A percentile compares a stretch with the other conserved stretches of the same genome.
Conservation (phyloP, 2,329 filamentous ascomycete genomes). For the Fusarium sp. region DNA sequence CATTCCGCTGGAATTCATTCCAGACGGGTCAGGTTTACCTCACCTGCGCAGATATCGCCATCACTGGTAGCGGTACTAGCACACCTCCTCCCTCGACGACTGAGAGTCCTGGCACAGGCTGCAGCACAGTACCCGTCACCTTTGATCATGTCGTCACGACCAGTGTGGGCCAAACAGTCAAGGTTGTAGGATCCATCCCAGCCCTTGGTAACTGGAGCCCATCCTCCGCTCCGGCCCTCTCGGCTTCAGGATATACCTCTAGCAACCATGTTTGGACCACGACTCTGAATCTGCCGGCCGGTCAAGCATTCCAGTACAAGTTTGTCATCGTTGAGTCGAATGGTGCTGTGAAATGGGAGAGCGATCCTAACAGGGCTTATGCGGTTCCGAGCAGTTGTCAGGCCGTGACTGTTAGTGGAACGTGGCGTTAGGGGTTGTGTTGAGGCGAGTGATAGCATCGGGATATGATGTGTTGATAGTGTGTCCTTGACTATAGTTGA, state of each 20-base stretch:
- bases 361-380: conserved; percentile 58
- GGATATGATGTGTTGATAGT: not conserved
- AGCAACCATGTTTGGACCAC: conserved; percentile 67
- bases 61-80: conserved; percentile 41
- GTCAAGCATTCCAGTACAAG: conserved; percentile 67
- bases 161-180: conserved; percentile 63
- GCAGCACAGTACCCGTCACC: conserved; percentile 51
- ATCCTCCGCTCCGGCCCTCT: conserved; percentile 59
- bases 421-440: not conserved
- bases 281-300: conserved; percentile 62
- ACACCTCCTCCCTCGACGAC: conserved; percentile 33
- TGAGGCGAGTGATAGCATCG: not conserved
- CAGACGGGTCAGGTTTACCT: conserved; percentile 66
- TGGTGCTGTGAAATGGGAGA: conserved; percentile 68
- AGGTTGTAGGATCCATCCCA: conserved; percentile 55
- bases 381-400: conserved; percentile 34
- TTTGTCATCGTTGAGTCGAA: conserved; percentile 64
- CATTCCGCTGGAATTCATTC: conserved; percentile 66
- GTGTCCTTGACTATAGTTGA: not conserved
- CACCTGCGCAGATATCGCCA: conserved; percentile 64
- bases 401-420: conserved; percentile 3
- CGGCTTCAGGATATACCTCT: conserved; percentile 63
- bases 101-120: conserved; percentile 22
- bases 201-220: conserved; percentile 64
- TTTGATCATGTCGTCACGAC: conserved; percentile 58